Base-by-base conservation (phyloP, 306 rosid genomes). In the Prinsepia uniflora region DNA sequence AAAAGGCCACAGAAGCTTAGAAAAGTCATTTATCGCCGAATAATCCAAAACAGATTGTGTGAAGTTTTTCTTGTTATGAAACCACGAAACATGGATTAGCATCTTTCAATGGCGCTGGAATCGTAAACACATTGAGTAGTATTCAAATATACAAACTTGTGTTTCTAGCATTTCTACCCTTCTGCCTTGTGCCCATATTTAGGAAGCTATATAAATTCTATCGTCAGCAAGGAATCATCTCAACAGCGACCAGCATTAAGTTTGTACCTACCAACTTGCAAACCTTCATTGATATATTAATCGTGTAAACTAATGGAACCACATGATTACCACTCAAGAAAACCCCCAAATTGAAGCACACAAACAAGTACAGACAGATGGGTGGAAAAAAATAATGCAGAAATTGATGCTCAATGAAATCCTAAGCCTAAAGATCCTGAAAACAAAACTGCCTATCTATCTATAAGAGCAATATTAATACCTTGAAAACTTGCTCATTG, bases 401-500 rank as follows among this genome's bases (percentile, higher is more conserved):
- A 20, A 72, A 61, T 75, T 17, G 20, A 17, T n/a, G 61, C 36
- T 56, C 54, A 56, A 52, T 34, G 30, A 13, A 55, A n/a, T 20
- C 30, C 46, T 22, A 10, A 36, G 14, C 8, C 14, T 22, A 50
- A 41, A 6, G 40, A 5, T 72, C 4, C 45, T 18, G 11, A 30
- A 30, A 30, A 42, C 5, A 72, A 12, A 52, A 62, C 40, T 10
- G 39, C 39, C 11, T 13, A 70, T 18, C 61, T 30, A 14, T 22
- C 45, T 2, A 36, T 30, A 30, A 30, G 36, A 30, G 8, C 14
- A 50, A 54, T 39, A 62, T 48, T 18, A 55, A 64, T 85, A 94
- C 99, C 97, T 87, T 72, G 72, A 94, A 94, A 72, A 85, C 88
- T 60, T 81, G 83, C 78, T 94, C 99, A 76, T 94, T 80, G 72